A percentile compares a stretch with the other conserved stretches of the same genome.
phyloP scores from a whole-genome alignment of 495 filamentous ascomycete genomes.

The Penicillium paradoxum region DNA sequence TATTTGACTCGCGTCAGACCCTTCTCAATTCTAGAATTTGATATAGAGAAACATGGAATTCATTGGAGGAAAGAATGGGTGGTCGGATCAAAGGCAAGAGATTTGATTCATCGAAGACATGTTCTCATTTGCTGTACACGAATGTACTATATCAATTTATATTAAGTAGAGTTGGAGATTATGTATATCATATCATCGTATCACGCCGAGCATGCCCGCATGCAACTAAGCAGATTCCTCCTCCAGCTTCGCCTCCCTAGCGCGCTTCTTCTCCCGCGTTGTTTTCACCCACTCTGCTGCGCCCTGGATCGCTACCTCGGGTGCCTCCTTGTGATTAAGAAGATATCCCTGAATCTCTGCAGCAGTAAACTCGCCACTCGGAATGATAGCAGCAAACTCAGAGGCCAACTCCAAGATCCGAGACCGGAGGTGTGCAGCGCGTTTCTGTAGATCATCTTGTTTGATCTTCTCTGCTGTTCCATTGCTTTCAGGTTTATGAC shows the following conservation, averaged over 20 bases:
- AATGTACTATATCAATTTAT: background rate
- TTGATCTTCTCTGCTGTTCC: background rate
- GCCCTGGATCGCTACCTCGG: constrained; percentile 53
- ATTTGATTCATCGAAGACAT: too few relatives aligned
- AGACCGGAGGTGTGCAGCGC: constrained; percentile 11
- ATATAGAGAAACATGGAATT: too few relatives aligned
- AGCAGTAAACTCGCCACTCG: constrained; percentile 60
- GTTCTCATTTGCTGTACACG: too few relatives aligned
- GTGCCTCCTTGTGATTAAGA: constrained; percentile 60
- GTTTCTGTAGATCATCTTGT: background rate
- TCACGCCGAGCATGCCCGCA: background rate
- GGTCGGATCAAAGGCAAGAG: too few relatives aligned
- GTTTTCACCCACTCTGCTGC: constrained; percentile 54
- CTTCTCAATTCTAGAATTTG: too few relatives aligned
- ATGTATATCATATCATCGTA: background rate
- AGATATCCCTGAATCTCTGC: constrained; percentile 78
- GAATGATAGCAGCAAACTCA: constrained; percentile 58
- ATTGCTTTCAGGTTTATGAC: background rate
- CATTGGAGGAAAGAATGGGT: too few relatives aligned
- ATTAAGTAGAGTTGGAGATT: background rate
- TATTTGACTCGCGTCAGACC: too few relatives aligned
- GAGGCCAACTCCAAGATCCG: constrained; percentile 40
- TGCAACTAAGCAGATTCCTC: background rate
- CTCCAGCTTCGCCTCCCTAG: constrained; percentile 12
- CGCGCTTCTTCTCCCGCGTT: constrained; percentile 49